Percentiles rank a stretch among this genome's conserved stretches.
phyloP scores from a whole-genome alignment of 805 yeast genomes.

The Metschnikowia baotianmanensis region DNA sequence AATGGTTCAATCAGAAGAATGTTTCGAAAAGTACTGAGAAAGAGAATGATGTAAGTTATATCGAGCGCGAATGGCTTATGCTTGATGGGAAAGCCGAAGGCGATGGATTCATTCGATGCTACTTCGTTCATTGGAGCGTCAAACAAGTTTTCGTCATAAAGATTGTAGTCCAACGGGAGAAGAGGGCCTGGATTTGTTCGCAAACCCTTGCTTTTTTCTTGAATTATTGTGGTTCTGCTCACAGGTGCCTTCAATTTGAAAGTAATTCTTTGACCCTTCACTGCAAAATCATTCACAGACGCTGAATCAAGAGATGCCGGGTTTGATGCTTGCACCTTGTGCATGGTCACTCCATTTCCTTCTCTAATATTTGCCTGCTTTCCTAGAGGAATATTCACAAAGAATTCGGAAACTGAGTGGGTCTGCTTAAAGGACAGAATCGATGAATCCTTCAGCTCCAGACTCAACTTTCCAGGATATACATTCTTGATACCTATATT shows the following conservation, averaged over 20 bases:
- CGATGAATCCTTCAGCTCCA: no score
- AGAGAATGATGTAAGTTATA: slow-evolving; percentile 32
- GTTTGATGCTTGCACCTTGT: no score
- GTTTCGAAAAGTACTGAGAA: slow-evolving; percentile 30
- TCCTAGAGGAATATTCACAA: neutral
- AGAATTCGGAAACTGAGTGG: no score
- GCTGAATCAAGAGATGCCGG: no score
- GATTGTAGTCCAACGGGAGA: slow-evolving; percentile 32
- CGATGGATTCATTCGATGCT: slow-evolving; percentile 26
- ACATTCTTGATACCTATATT: no score
- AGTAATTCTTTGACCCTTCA: slow-evolving; percentile 4
- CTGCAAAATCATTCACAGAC: neutral
- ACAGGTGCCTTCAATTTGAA: slow-evolving; percentile 4
- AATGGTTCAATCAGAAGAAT: slow-evolving; percentile 23
- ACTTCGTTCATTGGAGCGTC: slow-evolving; percentile 18
- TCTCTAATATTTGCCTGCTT: neutral
- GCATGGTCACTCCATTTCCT: neutral
- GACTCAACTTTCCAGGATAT: no score
- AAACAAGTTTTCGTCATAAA: slow-evolving; percentile 38
- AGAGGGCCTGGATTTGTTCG: slow-evolving; percentile 42
- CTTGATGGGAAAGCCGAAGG: slow-evolving; percentile 33
- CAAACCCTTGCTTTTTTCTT: slow-evolving; percentile 27
- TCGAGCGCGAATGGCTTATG: slow-evolving; percentile 27
- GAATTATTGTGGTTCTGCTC: slow-evolving; percentile 32
- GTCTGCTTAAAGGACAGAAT: no score